phyloP scores from a whole-genome alignment of 2,329 filamentous ascomycete species.

The Alternaria dauci region DNA sequence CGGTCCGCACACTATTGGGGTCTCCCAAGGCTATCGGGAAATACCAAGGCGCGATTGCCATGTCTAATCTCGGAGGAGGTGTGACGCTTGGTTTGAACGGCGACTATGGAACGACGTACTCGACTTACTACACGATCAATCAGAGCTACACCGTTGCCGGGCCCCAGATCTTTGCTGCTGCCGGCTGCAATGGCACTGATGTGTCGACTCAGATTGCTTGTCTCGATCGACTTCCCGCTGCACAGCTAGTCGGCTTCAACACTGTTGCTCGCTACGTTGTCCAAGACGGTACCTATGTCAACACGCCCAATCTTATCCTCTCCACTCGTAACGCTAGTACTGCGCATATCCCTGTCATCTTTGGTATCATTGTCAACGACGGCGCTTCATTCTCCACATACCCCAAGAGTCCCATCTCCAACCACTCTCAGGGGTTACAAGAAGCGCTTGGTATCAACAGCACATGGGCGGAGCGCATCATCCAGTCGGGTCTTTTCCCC shows the following conservation, averaged over 20 bases:
- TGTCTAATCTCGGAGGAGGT: conserved; percentile 65
- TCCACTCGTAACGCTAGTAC: conserved; percentile 54
- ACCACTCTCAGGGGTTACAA: conserved; percentile 55
- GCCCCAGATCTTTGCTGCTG: conserved; percentile 60
- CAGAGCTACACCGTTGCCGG: conserved; percentile 61
- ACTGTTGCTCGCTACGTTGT: conserved; percentile 63
- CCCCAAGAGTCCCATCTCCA: conserved; percentile 55
- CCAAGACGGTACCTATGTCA: conserved; percentile 66
- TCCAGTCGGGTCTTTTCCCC: conserved; percentile 60
- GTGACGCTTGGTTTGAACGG: conserved; percentile 63
- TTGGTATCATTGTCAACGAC: conserved; percentile 64
- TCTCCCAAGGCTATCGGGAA: conserved; percentile 59
- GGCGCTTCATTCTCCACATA: conserved; percentile 63
- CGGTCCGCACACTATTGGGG: conserved; percentile 63
- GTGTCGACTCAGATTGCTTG: conserved; percentile 62
- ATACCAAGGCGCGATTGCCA: conserved; percentile 58
- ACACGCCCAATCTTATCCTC: conserved; percentile 59
- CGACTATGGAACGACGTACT: conserved; percentile 67
- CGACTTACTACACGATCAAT: conserved; percentile 65
- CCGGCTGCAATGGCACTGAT: conserved; percentile 60
- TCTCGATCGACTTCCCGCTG: conserved; percentile 58
- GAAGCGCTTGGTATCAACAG: conserved; percentile 57
- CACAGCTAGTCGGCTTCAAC: conserved; percentile 51
- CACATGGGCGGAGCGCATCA: conserved; percentile 45
- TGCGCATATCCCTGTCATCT: conserved; percentile 64